Percentiles rank a stretch among this genome's conserved stretches.
Conservation (phyloP, 2,329 filamentous ascomycete genomes). For the Gliomastix tumulicola region DNA sequence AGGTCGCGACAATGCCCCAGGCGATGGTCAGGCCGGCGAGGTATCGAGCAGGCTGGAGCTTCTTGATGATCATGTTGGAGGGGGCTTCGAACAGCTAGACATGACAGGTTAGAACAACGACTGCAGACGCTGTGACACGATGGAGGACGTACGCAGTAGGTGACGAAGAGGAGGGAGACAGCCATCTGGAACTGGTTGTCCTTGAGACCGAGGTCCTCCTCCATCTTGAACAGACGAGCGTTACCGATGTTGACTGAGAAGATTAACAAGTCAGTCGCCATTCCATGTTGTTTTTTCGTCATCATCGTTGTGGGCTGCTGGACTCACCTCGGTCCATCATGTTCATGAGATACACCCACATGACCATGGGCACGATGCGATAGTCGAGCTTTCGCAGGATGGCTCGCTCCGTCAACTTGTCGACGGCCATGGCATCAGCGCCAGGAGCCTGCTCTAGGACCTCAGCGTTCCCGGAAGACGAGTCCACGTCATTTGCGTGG, state of each 20-base stretch:
- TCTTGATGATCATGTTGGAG: conserved; percentile 30
- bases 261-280: not conserved
- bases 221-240: conserved; percentile 47
- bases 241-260: conserved; percentile 45
- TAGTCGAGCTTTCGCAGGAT: conserved; percentile 19
- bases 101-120: too few relatives aligned
- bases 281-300: too few relatives aligned
- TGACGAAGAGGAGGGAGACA: conserved; percentile 33
- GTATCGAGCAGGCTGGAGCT: conserved; percentile 38
- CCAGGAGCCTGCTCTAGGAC: conserved; percentile 8
- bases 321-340: conserved; percentile 24
- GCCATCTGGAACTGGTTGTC: conserved; percentile 50
- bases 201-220: conserved; percentile 48
- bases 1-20: conserved; percentile 62
- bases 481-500: conserved; percentile 14
- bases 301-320: too few relatives aligned
- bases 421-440: conserved; percentile 8
- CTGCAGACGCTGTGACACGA: too few relatives aligned
- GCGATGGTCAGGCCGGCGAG: conserved; percentile 39
- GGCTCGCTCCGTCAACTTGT: conserved; percentile 11
- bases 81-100: conserved; percentile 29
- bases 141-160: conserved; percentile 36
- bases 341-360: conserved; percentile 25
- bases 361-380: conserved; percentile 21
- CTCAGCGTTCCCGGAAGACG: conserved; percentile 9